Evolutionary conservation across 2,329 filamentous ascomycete genomes (phyloP).

Genomic region (Arthrinium puccinioides): DNA sequence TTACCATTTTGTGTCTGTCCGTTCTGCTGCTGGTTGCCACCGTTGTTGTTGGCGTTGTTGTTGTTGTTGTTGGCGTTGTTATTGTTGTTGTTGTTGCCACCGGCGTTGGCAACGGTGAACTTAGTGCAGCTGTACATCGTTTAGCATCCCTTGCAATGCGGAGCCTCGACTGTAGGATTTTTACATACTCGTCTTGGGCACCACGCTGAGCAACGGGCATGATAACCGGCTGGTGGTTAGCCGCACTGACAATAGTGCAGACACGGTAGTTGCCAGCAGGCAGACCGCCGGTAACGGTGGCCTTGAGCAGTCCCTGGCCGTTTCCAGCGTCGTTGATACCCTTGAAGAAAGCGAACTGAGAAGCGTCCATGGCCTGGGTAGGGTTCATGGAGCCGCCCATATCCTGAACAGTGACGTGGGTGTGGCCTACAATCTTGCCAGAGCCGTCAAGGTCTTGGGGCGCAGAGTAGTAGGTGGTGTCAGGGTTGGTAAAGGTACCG

Average conservation of each 20-base stretch:
- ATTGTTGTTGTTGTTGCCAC: conserved; percentile 7
- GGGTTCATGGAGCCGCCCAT: conserved; percentile 45
- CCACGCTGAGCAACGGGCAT: conserved; percentile 63
- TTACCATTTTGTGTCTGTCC: conserved; percentile 10
- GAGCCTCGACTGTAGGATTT: neutral
- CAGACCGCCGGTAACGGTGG: conserved; percentile 49
- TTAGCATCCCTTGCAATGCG: conserved; percentile 31
- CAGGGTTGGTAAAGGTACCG: conserved; percentile 55
- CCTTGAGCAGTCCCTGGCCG: conserved; percentile 43
- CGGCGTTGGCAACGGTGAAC: conserved; percentile 14
- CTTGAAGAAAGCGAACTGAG: conserved; percentile 56
- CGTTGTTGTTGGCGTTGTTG: conserved; percentile 15
- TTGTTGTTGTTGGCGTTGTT: conserved; percentile 10
- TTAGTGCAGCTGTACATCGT: conserved; percentile 3
- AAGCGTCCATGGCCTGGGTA: conserved; percentile 42
- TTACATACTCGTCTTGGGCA: conserved; percentile 48
- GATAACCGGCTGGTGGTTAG: conserved; percentile 59
- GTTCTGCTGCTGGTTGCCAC: conserved; percentile 9
- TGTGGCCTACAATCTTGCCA: conserved; percentile 50
- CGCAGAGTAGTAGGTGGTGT: conserved; percentile 52
- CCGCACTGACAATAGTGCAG: conserved; percentile 55
- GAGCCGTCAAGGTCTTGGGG: conserved; percentile 43
- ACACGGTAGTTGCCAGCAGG: conserved; percentile 57
- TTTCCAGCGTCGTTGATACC: conserved; percentile 57
- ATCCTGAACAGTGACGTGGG: conserved; percentile 52